Conservation (phyloP, 768 basidiomycete genomes). For the Boletus sp. region DNA sequence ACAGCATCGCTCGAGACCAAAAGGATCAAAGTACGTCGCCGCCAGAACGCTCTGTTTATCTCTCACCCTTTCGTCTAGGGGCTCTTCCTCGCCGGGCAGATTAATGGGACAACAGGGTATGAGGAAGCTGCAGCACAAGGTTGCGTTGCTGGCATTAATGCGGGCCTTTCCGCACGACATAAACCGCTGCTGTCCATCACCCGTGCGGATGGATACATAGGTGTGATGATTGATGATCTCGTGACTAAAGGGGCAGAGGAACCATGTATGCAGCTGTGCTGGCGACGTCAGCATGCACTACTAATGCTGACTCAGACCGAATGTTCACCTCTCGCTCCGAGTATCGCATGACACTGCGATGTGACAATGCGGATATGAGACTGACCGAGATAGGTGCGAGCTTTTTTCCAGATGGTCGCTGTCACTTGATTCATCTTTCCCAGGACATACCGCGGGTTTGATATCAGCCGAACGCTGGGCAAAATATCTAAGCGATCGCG, state of each 20-base stretch:
- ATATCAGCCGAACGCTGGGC: slow-evolving; percentile 46
- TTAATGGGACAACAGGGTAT: slow-evolving; percentile 92
- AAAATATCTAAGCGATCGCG: slow-evolving; percentile 33
- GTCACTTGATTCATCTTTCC: not conserved
- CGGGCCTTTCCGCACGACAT: slow-evolving; percentile 63
- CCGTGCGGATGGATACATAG: slow-evolving; percentile 84
- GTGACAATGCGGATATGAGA: slow-evolving; percentile 86
- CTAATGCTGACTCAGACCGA: slow-evolving; percentile 53
- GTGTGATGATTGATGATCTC: slow-evolving; percentile 92
- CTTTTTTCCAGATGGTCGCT: not conserved
- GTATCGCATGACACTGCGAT: slow-evolving; percentile 83
- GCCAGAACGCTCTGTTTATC: not conserved
- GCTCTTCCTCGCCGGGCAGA: slow-evolving; percentile 86
- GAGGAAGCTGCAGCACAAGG: slow-evolving; percentile 95
- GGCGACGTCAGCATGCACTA: not conserved
- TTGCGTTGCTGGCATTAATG: slow-evolving; percentile 84
- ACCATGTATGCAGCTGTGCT: slow-evolving; percentile 55
- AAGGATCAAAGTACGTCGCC: slow-evolving; percentile 56
- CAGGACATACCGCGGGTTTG: slow-evolving; percentile 42
- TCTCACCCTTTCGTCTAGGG: slow-evolving; percentile 42
- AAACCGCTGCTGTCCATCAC: slow-evolving; percentile 61
- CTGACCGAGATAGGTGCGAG: slow-evolving; percentile 69
- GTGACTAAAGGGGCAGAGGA: slow-evolving; percentile 88
- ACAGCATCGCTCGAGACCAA: slow-evolving; percentile 84
- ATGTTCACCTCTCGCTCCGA: slow-evolving; percentile 94